These are phyloP conservation scores for Colletotrichum plurivorum DNA, from an alignment of 2,329 filamentous ascomycete genomes.

Conservation along the genomic window DNA sequence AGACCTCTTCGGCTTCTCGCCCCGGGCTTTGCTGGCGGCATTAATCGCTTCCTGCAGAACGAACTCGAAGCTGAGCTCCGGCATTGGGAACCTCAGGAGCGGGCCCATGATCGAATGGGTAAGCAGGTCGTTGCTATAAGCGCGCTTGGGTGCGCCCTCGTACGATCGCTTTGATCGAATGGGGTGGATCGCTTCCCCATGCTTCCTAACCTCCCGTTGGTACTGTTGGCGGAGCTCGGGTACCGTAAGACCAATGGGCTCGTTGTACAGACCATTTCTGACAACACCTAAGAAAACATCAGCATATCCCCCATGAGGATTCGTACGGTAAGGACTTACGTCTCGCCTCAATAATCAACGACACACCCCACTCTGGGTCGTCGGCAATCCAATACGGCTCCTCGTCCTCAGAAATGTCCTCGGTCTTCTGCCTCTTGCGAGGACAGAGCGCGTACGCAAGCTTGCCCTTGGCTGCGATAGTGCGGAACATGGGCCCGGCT, in stretches of 20 bases:
- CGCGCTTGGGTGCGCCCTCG: slow-evolving; percentile 27
- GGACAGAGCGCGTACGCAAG: slow-evolving; percentile 27
- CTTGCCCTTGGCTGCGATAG: slow-evolving; percentile 18
- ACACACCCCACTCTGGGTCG: slow-evolving; percentile 21
- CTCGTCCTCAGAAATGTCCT: slow-evolving; percentile 10
- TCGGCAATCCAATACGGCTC: slow-evolving; percentile 18
- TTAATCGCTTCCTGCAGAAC: slow-evolving; percentile 29
- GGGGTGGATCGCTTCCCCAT: slow-evolving; percentile 11
- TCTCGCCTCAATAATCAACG: slow-evolving; percentile 25
- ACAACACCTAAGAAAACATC: slow-evolving; percentile 7
- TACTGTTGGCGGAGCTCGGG: slow-evolving; percentile 21
- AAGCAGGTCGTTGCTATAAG: slow-evolving; percentile 32
- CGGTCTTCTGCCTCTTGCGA: slow-evolving; percentile 24
- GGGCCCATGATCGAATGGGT: slow-evolving; percentile 31
- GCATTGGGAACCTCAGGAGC: slow-evolving; percentile 29
- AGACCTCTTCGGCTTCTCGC: slow-evolving; percentile 1
- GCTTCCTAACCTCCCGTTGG: slow-evolving; percentile 23
- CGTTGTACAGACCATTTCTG: slow-evolving; percentile 24
- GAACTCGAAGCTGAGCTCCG: slow-evolving; percentile 34
- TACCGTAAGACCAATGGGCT: slow-evolving; percentile 20
- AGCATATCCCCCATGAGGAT: neutral
- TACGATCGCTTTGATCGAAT: slow-evolving; percentile 22
- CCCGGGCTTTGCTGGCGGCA: slow-evolving; percentile 26
- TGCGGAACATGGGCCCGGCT: slow-evolving; percentile 23
- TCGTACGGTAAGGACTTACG: slow-evolving; percentile 4